Base-by-base conservation (phyloP, 2,329 filamentous ascomycete genomes). In the Ascochyta clinopodiicola region DNA sequence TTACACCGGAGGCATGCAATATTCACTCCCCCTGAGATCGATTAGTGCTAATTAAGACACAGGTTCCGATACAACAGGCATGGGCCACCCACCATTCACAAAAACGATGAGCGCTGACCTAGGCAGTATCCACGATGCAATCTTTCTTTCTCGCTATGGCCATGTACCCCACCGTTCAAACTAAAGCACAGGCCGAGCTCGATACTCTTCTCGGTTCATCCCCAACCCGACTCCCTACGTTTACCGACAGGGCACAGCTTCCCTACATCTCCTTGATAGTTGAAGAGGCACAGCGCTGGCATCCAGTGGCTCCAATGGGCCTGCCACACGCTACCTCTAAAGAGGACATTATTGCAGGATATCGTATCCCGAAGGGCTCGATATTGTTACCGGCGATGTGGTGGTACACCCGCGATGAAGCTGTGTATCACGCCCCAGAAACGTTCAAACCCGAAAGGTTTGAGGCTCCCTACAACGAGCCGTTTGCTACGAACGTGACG, bases 81-180 rank as follows among this genome's bases (percentile, higher is more conserved):
- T 6, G 29, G 6, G 10, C 21, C 4, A 10, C 3, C n/a, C 24
- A 27, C 6, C 22, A 17, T 27, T n/a, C 9, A n/a, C 19, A 9
- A 15, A 17, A 22, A n/a, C 37, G 4, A 27, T 9, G 10, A n/a
- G n/a, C 2, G 10, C 39, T 44, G 8, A 49, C 21, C 8, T 7
- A 9, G 2, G n/a, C 3, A 3, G 76, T 80, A 0, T 79, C 72
- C 1, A 69, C 77, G 0, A 57, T 81, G 3, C 60, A 68, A 27
- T 67, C 61, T 0, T 85, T 85, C 63, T 74, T 82, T 19, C 74
- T 86, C 0, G 82, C 82, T 0, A 84, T 84, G 67, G 78, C 75
- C 15, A 73, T 82, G n/a, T 81, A 80, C 29, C 80, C 79, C 4
- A 61, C 67, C 2, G 68, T 82, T 0, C 81, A 83, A 50, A 60